These are phyloP conservation scores for Solanum paucissectum DNA, from an alignment of 257 asterid species.

Conservation along the genomic window DNA sequence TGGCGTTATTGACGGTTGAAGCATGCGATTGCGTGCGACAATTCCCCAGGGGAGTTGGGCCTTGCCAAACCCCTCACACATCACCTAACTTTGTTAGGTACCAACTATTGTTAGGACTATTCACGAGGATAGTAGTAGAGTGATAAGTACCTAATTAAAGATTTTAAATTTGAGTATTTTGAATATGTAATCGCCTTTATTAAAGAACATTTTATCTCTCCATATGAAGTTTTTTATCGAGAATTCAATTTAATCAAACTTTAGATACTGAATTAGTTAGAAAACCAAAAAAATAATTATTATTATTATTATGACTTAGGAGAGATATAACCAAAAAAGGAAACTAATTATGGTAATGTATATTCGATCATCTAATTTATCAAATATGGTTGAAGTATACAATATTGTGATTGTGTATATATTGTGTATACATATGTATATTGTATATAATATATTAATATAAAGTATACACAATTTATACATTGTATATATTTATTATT, in stretches of 20 bases:
- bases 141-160: no score
- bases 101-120: background rate
- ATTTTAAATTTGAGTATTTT: no score
- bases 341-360: no score
- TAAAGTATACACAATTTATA: background rate
- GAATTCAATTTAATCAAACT: background rate
- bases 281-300: no score
- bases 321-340: background rate
- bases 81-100: background rate
- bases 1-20: background rate
- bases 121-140: rapidly evolving
- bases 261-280: no score
- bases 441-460: no score
- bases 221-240: rapidly evolving
- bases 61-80: background rate
- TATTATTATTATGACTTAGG: background rate
- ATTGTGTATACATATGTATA: no score
- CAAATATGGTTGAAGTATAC: background rate
- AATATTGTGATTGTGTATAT: background rate
- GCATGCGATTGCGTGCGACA: background rate
- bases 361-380: no score
- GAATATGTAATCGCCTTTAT: background rate
- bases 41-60: background rate
- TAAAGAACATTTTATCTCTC: no score
- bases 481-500: background rate